A percentile compares a stretch with the other conserved stretches of the same genome.
Evolutionary conservation across 2,329 filamentous ascomycete species (phyloP).

Genomic region (Lachnellula subtilissima): DNA sequence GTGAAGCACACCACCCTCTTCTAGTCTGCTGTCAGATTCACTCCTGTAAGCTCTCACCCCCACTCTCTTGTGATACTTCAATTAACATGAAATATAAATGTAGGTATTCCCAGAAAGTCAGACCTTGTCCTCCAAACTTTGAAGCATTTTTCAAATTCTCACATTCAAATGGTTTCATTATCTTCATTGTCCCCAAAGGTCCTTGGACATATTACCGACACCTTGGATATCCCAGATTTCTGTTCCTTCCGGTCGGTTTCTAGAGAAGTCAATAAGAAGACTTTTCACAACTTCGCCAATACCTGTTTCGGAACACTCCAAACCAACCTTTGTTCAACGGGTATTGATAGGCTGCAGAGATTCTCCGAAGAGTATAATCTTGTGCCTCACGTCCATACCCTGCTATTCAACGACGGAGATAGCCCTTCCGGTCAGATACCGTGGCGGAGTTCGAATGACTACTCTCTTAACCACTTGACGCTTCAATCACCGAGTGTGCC

Average conservation of each 20-base stretch:
- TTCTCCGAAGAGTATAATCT: background rate
- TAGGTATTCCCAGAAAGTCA: too few species aligned
- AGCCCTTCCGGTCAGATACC: background rate
- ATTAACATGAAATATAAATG: too few species aligned
- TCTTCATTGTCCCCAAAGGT: background rate
- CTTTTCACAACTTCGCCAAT: background rate
- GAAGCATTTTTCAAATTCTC: background rate
- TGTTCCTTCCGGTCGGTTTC: background rate
- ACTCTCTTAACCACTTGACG: background rate
- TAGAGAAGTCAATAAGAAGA: background rate
- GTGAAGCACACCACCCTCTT: too few species aligned
- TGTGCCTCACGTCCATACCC: background rate
- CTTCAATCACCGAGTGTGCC: background rate
- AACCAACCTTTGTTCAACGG: background rate
- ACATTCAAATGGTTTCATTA: background rate
- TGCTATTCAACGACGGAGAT: background rate
- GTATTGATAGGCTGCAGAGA: background rate
- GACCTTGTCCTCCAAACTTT: background rate
- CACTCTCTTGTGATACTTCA: too few species aligned
- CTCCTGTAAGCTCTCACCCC: too few species aligned
- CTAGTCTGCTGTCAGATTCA: too few species aligned
- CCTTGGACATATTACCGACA: background rate
- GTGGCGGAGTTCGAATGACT: background rate
- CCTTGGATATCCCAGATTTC: background rate
- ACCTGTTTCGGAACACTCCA: background rate